Conservation (phyloP, 805 yeast species). For the Yarrowia sp. region DNA sequence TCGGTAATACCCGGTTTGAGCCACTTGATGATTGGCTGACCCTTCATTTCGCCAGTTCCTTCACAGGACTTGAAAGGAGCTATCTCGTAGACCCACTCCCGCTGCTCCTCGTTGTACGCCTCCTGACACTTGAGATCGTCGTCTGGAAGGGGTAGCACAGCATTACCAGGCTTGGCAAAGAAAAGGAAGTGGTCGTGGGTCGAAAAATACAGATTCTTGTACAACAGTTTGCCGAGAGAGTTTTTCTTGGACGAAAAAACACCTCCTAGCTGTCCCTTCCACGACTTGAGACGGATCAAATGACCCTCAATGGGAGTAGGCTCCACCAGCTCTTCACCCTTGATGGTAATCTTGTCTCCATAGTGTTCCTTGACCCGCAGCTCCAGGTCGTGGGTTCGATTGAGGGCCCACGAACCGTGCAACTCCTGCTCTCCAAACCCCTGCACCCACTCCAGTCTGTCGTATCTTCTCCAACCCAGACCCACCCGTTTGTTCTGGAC, state of each 20-base stretch:
- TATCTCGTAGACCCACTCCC: slow-evolving; percentile 42
- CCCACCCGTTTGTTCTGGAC: slow-evolving; percentile 41
- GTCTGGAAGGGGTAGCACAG: slow-evolving; percentile 55
- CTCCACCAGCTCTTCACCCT: slow-evolving; percentile 42
- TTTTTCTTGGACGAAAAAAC: neutral
- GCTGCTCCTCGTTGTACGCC: slow-evolving; percentile 32
- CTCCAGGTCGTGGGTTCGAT: slow-evolving; percentile 55
- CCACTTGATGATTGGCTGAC: slow-evolving; percentile 39
- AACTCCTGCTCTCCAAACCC: slow-evolving; percentile 46
- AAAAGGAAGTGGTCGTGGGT: slow-evolving; percentile 61
- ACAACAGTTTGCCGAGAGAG: slow-evolving; percentile 43
- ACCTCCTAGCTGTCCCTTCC: slow-evolving; percentile 41
- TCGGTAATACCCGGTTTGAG: slow-evolving; percentile 31
- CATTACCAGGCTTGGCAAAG: slow-evolving; percentile 52
- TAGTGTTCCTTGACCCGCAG: slow-evolving; percentile 44
- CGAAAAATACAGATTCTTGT: slow-evolving; percentile 58
- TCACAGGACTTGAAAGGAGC: slow-evolving; percentile 55
- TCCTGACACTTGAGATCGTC: slow-evolving; percentile 39
- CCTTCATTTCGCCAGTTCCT: slow-evolving; percentile 58
- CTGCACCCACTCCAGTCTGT: slow-evolving; percentile 67
- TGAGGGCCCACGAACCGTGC: slow-evolving; percentile 45
- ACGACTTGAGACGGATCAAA: slow-evolving; percentile 53
- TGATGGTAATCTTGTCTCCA: slow-evolving; percentile 31
- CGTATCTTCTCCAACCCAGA: slow-evolving; percentile 63
- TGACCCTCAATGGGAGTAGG: slow-evolving; percentile 85